Evolutionary conservation across 345 rosid species (phyloP), one percentile per base, ranked within the genome.

Genomic region (Rhodamnia argentea): DNA sequence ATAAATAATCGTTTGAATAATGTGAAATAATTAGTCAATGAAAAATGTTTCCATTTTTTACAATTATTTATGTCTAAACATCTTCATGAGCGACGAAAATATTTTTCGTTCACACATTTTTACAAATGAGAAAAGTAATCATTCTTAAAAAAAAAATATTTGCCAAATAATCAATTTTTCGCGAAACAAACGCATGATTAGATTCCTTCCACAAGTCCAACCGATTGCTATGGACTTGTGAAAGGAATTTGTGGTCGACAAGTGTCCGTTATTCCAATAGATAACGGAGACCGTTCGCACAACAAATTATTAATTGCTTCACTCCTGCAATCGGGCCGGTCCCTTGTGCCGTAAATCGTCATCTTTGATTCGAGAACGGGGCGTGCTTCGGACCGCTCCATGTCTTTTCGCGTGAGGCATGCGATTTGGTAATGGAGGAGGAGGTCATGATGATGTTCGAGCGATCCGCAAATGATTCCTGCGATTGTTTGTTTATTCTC

Each of bases 31-130:
- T 62, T 62, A 62, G 42, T 15, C 3, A 62, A 15, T 29, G 2
- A 6, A n/a, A 6, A 29, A 29, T 29, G 4, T 0, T 29, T 27
- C 14, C 20, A 62, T 62, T 62, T 15, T 29, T 0, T 3, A 29
- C 0, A 29, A 15, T 14, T 1, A 0, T 62, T 62, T 15, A 62
- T 62, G 7, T n/a, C 14, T 6, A n/a, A 27, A 27, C 8, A 62
- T 62, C 3, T 54, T 54, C 16, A 47, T 10, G 11, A 47, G 51
- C 51, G 51, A 10, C 51, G 11, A 1, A 47, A 47, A 47, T 47
- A 47, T 9, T 47, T 47, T 47, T 47, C 11, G 10, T 47, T 47
- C 10, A 62, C 22, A 12, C 5, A 14, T 62, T 27, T 62, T 7
- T 15, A 29, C 4, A 62, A 62, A 10, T 1, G 3, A 62, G 26